Conservation (phyloP, 768 basidiomycete species). For the Lactifluus hygrophoroides region DNA sequence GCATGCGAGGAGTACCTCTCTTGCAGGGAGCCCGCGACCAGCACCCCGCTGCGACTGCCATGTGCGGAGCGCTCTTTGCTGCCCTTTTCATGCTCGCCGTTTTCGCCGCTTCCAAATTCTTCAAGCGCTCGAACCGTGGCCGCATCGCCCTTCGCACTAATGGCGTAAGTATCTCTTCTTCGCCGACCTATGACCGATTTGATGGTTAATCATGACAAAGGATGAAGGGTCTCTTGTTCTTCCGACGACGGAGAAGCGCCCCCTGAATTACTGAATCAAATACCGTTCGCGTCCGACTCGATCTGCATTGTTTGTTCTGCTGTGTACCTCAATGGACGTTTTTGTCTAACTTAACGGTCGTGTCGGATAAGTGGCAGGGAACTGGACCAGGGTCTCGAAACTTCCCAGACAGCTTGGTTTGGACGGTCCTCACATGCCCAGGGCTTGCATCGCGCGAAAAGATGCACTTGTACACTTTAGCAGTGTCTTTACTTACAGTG, state of each 20-base stretch:
- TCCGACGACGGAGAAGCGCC: constrained; percentile 13
- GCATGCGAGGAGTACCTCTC: constrained; percentile 12
- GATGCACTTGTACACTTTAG: background rate
- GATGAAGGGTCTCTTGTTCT: constrained; percentile 6
- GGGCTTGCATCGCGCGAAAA: constrained; percentile 6
- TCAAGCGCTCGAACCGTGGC: constrained; percentile 14
- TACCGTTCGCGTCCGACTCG: constrained; percentile 1
- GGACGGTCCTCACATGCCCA: background rate
- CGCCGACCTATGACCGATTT: background rate
- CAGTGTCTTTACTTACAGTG: constrained; percentile 9
- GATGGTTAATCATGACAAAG: constrained; percentile 3
- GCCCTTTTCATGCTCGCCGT: constrained; percentile 17
- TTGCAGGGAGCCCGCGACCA: background rate
- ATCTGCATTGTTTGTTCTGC: background rate
- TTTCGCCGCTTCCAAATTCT: constrained; percentile 8
- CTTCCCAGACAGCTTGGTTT: background rate
- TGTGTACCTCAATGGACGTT: constrained; percentile 8
- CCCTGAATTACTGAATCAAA: background rate
- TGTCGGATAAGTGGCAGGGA: background rate
- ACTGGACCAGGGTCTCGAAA: background rate
- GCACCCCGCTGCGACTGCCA: constrained; percentile 9
- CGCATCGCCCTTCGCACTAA: constrained; percentile 8
- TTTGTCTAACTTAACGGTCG: constrained; percentile 12
- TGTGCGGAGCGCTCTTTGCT: constrained; percentile 18
- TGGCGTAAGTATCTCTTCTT: constrained; percentile 9